Evolutionary conservation across 257 asterid genomes (phyloP), one percentile per base, ranked within the genome.

Genomic region (Scutellaria minor): DNA sequence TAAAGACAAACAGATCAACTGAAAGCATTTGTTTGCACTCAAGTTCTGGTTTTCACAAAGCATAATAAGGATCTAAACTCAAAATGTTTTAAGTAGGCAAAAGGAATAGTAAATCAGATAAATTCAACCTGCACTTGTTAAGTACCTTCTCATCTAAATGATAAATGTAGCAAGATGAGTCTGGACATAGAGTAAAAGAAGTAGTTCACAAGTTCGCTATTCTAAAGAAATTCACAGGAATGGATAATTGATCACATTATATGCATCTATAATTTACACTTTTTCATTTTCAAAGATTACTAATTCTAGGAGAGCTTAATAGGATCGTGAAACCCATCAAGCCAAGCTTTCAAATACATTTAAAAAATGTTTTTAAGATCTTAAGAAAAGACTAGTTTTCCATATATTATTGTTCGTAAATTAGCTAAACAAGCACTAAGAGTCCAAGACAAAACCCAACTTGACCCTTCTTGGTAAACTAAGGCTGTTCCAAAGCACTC

Each of bases 391-490:
- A 46, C 70, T 65, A 47, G n/a, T 39, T 27, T 24, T 6, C 37
- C 27, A 2, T 9, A 27, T 45, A 40, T 27, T 24, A 11, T n/a
- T 56, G 66, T 14, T 46, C 37, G 31, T 24, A 59, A 60, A 20
- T 51, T 10, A 54, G 55, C 56, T 18, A 50, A 51, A 68, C 53
- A 66, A 61, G 50, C 62, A 53, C n/a, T 10, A 76, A 15, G 12
- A 7, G 37, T 2, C 37, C 37, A 31, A 31, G 37, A 31, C 37
- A 3, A 31, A 6, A 22, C 9, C 59, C 12, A 58, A 45, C 67
- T 40, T 58, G 40, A 46, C 58, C 50, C 22, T 44, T 13, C 35
- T 53, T 45, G 20, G 54, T 45, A 69, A 47, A 47, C 61, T 27
- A 54, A 53, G 24, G 10, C 50, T 63, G 45, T 60, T 42, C 62